Base-by-base conservation (phyloP, 2,329 filamentous ascomycete genomes). In the Fusarium succisae region DNA sequence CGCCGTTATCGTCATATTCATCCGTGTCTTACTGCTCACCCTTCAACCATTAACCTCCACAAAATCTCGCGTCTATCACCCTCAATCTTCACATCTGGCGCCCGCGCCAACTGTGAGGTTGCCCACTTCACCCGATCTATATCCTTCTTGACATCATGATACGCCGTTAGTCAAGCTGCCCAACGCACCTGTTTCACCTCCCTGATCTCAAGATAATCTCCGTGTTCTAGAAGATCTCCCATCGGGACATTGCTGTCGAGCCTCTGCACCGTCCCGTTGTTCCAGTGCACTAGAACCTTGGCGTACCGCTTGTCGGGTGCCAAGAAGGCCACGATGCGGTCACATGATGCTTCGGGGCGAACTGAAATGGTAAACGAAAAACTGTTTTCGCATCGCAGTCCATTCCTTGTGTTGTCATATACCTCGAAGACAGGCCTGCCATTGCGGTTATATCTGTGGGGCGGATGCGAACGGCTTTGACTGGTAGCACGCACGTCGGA, bases 271-370 rank as follows among this genome's bases (percentile, higher is more conserved):
- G 58, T 67, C 22, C 76, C 79, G 57, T 79, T 69, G 18, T 66
- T 44, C 81, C 79, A 82, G 43, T 74, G 73, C 37, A 81, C 79
- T 32, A 78, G 14, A 8, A 80, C 77, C 63, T 76, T 78, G 69
- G 75, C 64, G 12, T 63, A 51, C 18, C 51, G 62, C 54, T 56
- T 53, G 51, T 80, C 77, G 28, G 77, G 75, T 20, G 70, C 76
- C 30, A 81, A 73, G 60, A 77, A 73, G 20, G 61, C 60, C 38
- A 74, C 56, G 54, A 80, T 61, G 53, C 70, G 74, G 12, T 60
- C 50, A 43, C 68, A 62, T n/a, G 66, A 72, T 18, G 74, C 61
- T 13, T 24, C 50, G n/a, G 63, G 44, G 10, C 68, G 44, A 12
- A 80, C 60, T 22, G 74, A 69, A 38, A 81, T 69, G 53, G 58